These are phyloP conservation scores for Pezicula rhizophila DNA, from an alignment of 2,329 filamentous ascomycete genomes.

Conservation along the genomic window DNA sequence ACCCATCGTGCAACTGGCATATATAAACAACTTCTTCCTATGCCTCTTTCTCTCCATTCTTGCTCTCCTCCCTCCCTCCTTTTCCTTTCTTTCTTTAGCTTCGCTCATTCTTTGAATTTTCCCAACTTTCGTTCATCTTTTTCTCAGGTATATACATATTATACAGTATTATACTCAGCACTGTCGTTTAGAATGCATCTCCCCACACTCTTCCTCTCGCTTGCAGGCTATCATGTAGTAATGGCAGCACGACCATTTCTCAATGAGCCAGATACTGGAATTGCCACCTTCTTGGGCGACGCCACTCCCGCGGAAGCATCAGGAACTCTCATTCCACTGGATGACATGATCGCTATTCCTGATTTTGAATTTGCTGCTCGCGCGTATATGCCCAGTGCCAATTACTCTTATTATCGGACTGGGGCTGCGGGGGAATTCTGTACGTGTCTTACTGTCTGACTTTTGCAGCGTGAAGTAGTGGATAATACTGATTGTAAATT, in stretches of 20 bases:
- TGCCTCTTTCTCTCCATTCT: too few relatives aligned
- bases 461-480: too few relatives aligned
- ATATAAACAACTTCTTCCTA: too few relatives aligned
- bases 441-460: not conserved
- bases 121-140: too few relatives aligned
- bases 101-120: too few relatives aligned
- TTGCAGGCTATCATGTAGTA: not conserved
- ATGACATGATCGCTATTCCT: slow-evolving; percentile 40
- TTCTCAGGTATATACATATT: too few relatives aligned
- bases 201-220: not conserved
- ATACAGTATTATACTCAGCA: too few relatives aligned
- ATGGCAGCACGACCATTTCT: slow-evolving; percentile 1
- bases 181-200: not conserved
- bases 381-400: slow-evolving; percentile 37
- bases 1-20: too few relatives aligned
- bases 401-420: slow-evolving; percentile 53
- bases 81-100: too few relatives aligned
- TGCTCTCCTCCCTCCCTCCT: too few relatives aligned
- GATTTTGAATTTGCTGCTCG: slow-evolving; percentile 50
- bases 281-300: slow-evolving; percentile 8
- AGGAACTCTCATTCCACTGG: slow-evolving; percentile 25
- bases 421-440: slow-evolving; percentile 45
- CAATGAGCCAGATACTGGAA: slow-evolving; percentile 3
- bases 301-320: slow-evolving; percentile 26
- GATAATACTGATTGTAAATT: too few relatives aligned